These are phyloP conservation scores for Saccharomycopsis sp. DNA, from an alignment of 805 yeast species.

Conservation along the genomic window DNA sequence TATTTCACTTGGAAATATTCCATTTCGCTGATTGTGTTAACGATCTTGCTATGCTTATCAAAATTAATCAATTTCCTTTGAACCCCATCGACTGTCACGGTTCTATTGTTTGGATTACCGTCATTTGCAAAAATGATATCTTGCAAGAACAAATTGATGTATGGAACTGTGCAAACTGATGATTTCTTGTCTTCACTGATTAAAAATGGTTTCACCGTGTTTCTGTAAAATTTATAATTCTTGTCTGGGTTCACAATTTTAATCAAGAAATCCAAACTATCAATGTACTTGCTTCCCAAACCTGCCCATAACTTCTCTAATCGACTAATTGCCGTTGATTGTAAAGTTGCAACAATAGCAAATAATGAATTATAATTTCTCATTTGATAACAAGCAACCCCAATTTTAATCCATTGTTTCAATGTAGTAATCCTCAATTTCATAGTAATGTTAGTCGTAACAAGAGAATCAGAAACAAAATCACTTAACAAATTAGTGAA, in stretches of 20 bases:
- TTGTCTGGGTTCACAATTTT: slow-evolving; percentile 69
- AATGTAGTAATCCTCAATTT: slow-evolving; percentile 49
- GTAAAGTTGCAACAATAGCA: slow-evolving; percentile 69
- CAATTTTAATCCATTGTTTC: slow-evolving; percentile 68
- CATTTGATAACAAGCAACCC: slow-evolving; percentile 63
- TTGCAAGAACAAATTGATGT: slow-evolving; percentile 64
- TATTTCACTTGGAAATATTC: slow-evolving; percentile 65
- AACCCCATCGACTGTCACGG: slow-evolving; percentile 35
- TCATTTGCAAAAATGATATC: slow-evolving; percentile 78
- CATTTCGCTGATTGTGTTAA: slow-evolving; percentile 57
- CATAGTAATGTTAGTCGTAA: slow-evolving; percentile 40
- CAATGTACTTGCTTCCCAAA: slow-evolving; percentile 51
- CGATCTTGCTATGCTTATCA: slow-evolving; percentile 64
- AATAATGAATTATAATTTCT: slow-evolving; percentile 75
- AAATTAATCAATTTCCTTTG: slow-evolving; percentile 55
- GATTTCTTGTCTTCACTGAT: slow-evolving; percentile 36
- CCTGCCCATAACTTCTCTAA: slow-evolving; percentile 52
- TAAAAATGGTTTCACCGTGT: slow-evolving; percentile 50
- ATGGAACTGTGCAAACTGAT: slow-evolving; percentile 63
- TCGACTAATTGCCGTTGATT: slow-evolving; percentile 63
- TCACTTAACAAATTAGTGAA: slow-evolving; percentile 69
- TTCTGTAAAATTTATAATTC: slow-evolving; percentile 63
- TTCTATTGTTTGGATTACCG: slow-evolving; percentile 66
- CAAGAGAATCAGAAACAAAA: slow-evolving; percentile 63
- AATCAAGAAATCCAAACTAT: slow-evolving; percentile 55